Conservation (phyloP, 2,329 filamentous ascomycete species). For the Aspergillus sp. region DNA sequence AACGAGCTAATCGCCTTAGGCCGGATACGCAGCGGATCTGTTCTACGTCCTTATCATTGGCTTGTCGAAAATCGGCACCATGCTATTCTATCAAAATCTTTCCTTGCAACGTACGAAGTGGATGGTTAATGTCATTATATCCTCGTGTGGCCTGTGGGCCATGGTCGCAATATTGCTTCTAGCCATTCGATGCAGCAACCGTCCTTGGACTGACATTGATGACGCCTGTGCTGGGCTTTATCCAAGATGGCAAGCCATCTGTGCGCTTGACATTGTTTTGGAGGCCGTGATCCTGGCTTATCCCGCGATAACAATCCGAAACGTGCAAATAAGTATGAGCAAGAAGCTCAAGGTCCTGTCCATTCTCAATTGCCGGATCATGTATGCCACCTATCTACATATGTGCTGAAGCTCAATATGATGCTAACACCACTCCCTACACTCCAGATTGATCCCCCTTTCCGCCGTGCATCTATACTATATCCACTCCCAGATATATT, state of each 20-base stretch:
- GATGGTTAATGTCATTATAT: conserved; percentile 29
- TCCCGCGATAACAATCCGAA: conserved; percentile 40
- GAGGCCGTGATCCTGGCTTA: conserved; percentile 43
- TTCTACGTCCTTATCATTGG: conserved; percentile 45
- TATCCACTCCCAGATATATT: conserved; percentile 32
- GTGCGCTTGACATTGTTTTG: conserved; percentile 44
- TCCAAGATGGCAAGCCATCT: conserved; percentile 43
- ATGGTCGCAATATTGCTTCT: conserved; percentile 41
- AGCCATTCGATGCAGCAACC: conserved; percentile 38
- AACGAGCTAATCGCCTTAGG: conserved; percentile 23
- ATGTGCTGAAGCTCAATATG: too few relatives aligned
- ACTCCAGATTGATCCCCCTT: conserved; percentile 42
- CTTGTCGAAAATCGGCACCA: conserved; percentile 44
- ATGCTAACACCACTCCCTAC: not conserved
- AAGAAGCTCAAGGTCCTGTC: conserved; percentile 45
- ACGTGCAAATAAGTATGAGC: conserved; percentile 40
- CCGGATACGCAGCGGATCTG: conserved; percentile 43
- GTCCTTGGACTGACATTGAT: conserved; percentile 39
- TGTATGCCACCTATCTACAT: conserved; percentile 30
- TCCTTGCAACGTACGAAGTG: conserved; percentile 17
- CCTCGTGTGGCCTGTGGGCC: conserved; percentile 32
- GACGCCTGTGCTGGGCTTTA: conserved; percentile 34
- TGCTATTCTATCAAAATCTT: conserved; percentile 24
- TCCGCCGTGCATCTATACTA: conserved; percentile 44
- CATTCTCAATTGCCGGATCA: conserved; percentile 46